Base-by-base conservation (phyloP, 352 stramenopile genomes). In the Phytophthora palmivora region DNA sequence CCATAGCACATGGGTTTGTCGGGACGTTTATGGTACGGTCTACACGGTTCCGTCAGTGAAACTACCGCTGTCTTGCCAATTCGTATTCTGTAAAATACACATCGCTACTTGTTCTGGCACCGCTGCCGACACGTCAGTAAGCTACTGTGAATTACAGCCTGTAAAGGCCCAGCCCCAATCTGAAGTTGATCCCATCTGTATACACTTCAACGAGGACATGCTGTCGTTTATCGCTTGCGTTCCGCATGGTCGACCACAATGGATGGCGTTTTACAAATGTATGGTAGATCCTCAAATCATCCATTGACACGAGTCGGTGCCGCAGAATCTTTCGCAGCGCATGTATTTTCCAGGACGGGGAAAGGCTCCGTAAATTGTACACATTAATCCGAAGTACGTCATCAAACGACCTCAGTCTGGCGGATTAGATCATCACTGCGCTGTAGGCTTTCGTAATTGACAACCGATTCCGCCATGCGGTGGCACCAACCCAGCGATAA, bases 181-280 rank as follows among this genome's bases (percentile, higher is more conserved):
- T n/a, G n/a, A n/a, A n/a, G n/a, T n/a, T n/a, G n/a, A n/a, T n/a
- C n/a, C n/a, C n/a, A n/a, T 67, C 49, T 54, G 34, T 36, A 43
- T 49, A 16, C 58, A 24, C 46, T 65, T 65, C 57, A 59, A 59
- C 16, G 32, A 59, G 47, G 36, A 28, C 8, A 15, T 11, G 38
- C 39, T 53, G 39, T 58, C 48, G 46, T 24, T 43, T 42, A 30
- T 53, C 48, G 57, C 47, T 30, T 34, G 26, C 12, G 2, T 49
- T 44, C 56, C 56, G 56, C 47, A 58, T 64, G 46, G 21, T 18
- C 22, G 19, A 61, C 39, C 39, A 26, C 26, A 14, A 30, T 63
- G 45, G 54, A 63, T 63, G 41, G 32, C 41, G 47, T 52, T 52
- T 58, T 64, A 64, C 55, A 46, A 24, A 32, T 28, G 24, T n/a